These are phyloP conservation scores for Melastoma candidum DNA, from an alignment of 441 rosid genomes.

Conservation along the genomic window DNA sequence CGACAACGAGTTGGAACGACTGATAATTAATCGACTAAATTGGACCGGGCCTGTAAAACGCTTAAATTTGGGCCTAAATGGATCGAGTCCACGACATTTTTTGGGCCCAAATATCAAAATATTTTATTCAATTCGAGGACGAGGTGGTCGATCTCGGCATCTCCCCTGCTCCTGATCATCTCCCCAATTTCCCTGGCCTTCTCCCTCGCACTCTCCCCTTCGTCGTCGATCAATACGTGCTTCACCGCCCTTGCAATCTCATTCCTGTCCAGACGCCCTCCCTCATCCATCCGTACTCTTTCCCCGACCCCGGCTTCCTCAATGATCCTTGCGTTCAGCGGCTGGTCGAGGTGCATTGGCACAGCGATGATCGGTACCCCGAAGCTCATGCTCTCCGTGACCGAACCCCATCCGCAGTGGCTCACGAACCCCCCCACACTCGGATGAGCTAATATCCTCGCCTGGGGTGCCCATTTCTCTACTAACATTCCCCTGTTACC, in stretches of 20 bases:
- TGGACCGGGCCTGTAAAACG: too few relatives aligned
- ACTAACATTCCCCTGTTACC: constrained; percentile 7
- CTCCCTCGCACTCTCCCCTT: constrained; percentile 5
- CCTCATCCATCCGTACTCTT: background rate
- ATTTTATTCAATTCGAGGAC: background rate
- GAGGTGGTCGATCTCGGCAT: constrained; percentile 3
- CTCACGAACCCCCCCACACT: constrained; percentile 12
- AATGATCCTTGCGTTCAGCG: background rate
- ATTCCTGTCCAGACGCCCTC: constrained; percentile 3
- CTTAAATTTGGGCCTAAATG: too few relatives aligned
- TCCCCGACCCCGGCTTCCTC: constrained; percentile 4
- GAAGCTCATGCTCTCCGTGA: constrained; percentile 13
- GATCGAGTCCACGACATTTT: too few relatives aligned
- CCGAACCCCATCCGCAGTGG: constrained; percentile 12
- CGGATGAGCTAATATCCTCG: constrained; percentile 3
- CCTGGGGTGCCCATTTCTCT: constrained; percentile 12
- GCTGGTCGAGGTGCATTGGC: constrained; percentile 13
- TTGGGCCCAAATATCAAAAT: too few relatives aligned
- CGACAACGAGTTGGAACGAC: too few relatives aligned
- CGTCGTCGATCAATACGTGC: constrained; percentile 5
- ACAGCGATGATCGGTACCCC: constrained; percentile 11
- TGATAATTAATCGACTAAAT: too few relatives aligned
- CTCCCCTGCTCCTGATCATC: constrained; percentile 3
- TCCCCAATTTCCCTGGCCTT: constrained; percentile 11
- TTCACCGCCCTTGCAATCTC: constrained; percentile 10